A percentile compares a stretch with the other conserved stretches of the same genome.
These are phyloP conservation scores for Podospora sp. DNA, from an alignment of 495 filamentous ascomycete species.

Conservation along the genomic window DNA sequence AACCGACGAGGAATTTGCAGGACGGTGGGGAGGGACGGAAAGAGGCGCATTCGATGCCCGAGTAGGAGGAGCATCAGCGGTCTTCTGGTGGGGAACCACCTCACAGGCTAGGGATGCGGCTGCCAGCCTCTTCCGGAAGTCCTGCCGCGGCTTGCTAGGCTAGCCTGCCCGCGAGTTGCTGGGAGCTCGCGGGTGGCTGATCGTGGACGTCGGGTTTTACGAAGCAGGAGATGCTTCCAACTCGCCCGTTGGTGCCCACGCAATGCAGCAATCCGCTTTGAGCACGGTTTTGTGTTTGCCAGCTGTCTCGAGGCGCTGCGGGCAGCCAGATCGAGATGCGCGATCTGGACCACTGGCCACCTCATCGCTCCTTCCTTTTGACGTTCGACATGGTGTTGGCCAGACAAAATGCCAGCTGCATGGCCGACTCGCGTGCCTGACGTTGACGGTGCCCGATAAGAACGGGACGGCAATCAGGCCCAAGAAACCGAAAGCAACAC, in stretches of 20 bases:
- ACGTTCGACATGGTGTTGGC: not conserved
- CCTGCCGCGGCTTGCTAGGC: not conserved
- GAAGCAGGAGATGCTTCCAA: not conserved
- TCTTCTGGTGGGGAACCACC: not conserved
- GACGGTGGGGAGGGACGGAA: not conserved
- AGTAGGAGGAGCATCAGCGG: not conserved
- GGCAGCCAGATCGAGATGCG: not conserved
- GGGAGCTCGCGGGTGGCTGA: not conserved
- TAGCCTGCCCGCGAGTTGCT: no score
- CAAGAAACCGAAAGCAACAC: not conserved
- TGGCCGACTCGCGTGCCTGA: not conserved
- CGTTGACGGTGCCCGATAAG: constrained; percentile 6
- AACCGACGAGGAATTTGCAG: not conserved
- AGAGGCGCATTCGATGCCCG: not conserved
- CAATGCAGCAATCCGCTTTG: not conserved
- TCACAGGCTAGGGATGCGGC: no score
- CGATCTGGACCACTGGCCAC: not conserved
- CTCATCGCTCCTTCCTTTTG: constrained; percentile 1
- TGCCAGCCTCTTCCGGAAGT: not conserved
- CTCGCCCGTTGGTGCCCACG: not conserved
- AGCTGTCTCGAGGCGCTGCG: not conserved
- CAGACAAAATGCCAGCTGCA: not conserved
- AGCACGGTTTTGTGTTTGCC: not conserved
- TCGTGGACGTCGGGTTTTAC: not conserved
- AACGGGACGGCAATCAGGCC: not conserved